A percentile compares a stretch with the other conserved stretches of the same genome.
These are phyloP conservation scores for Entophlyctis luteolus DNA, from an alignment of 192 early-diverging fungal species.

Conservation along the genomic window DNA sequence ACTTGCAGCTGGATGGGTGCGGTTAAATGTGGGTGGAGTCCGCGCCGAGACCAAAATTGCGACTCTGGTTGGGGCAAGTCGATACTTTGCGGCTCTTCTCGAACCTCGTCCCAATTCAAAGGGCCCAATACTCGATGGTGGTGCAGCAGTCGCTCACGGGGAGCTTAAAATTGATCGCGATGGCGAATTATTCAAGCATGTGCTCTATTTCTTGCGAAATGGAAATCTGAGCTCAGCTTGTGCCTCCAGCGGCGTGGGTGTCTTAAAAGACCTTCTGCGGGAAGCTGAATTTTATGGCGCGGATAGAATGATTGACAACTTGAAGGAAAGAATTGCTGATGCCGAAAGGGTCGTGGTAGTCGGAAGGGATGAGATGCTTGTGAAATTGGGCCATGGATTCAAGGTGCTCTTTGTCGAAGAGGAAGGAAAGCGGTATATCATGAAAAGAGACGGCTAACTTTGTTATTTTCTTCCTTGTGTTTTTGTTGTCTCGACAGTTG, in stretches of 20 bases:
- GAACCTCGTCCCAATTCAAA: background rate
- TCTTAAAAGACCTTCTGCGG: constrained; percentile 4
- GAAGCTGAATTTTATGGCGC: constrained; percentile 24
- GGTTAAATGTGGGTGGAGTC: constrained; percentile 20
- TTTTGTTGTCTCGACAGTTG: too few species aligned
- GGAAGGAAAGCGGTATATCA: constrained; percentile 18
- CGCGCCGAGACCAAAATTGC: constrained; percentile 4
- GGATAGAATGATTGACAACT: background rate
- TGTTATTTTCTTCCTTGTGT: background rate
- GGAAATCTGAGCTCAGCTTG: background rate
- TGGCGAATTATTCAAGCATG: constrained; percentile 13
- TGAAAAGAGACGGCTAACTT: constrained; percentile 5
- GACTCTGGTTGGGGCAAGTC: background rate
- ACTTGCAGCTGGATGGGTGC: constrained; percentile 4
- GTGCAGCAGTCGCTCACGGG: background rate
- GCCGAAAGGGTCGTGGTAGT: constrained; percentile 10
- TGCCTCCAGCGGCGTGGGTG: background rate
- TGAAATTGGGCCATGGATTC: constrained; percentile 1
- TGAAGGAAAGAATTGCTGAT: constrained; percentile 2
- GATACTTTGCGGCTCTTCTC: background rate
- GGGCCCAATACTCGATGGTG: background rate
- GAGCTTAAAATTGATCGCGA: constrained; percentile 22
- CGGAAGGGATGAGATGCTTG: constrained; percentile 8
- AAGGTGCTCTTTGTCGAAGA: constrained; percentile 17
- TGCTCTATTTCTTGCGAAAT: background rate